Evolutionary conservation across 495 filamentous ascomycete species (phyloP).

Genomic region (Melanomma pulvis-pyrius): DNA sequence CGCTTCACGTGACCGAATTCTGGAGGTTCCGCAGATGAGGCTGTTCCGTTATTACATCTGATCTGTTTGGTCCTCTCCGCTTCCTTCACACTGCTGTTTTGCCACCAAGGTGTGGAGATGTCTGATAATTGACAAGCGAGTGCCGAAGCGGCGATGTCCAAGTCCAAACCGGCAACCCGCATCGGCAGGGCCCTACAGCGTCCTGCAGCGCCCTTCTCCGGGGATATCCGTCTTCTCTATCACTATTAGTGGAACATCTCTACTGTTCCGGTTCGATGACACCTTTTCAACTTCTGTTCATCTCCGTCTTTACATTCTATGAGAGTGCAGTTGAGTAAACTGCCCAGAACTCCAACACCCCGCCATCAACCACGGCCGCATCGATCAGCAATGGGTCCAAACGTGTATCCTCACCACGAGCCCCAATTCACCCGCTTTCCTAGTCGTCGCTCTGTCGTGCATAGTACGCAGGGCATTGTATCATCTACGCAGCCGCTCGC

Average conservation of each 20-base stretch:
- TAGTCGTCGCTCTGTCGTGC: conserved; percentile 86
- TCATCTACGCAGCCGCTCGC: conserved; percentile 90
- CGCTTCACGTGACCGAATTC: background rate
- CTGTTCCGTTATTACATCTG: background rate
- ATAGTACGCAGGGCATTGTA: conserved; percentile 91
- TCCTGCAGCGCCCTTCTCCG: conserved; percentile 14
- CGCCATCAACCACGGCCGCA: background rate
- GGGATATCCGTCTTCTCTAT: conserved; percentile 13
- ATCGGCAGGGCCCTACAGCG: too few relatives aligned
- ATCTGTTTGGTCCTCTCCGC: background rate
- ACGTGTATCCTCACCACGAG: conserved; percentile 65
- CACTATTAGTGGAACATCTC: background rate
- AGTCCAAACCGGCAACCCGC: conserved; percentile 2
- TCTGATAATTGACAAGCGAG: background rate
- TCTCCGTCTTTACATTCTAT: background rate
- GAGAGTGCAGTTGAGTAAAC: background rate
- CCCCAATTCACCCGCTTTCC: conserved; percentile 70
- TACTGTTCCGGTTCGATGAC: background rate
- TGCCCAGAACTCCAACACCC: background rate
- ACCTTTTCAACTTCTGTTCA: background rate
- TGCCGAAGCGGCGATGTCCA: conserved; percentile 2
- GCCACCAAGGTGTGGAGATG: background rate
- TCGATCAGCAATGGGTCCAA: conserved; percentile 35
- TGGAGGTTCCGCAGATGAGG: too few relatives aligned
- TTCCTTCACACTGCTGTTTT: background rate